A percentile compares a stretch with the other conserved stretches of the same genome.
phyloP scores from a whole-genome alignment of 2,329 filamentous ascomycete genomes.

The Ceratocystis cubensis region DNA sequence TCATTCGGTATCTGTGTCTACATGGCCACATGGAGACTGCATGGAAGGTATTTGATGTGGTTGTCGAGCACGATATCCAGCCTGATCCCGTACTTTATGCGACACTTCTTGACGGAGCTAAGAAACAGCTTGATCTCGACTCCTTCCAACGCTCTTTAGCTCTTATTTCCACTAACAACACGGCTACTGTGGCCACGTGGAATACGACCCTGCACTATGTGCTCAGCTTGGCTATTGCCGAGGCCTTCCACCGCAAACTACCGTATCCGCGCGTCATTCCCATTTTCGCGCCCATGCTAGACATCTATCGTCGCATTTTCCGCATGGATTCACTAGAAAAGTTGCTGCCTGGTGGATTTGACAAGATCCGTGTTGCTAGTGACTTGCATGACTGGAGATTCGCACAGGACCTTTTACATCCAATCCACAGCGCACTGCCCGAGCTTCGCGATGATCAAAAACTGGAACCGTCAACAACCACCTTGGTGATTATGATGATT shows the following conservation, averaged over 20 bases:
- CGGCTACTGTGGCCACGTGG: slow-evolving; percentile 26
- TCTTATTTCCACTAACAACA: slow-evolving; percentile 12
- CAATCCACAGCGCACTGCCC: slow-evolving; percentile 11
- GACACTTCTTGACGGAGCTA: slow-evolving; percentile 59
- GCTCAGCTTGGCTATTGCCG: slow-evolving; percentile 33
- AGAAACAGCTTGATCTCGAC: slow-evolving; percentile 40
- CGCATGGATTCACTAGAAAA: slow-evolving; percentile 34
- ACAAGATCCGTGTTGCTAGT: slow-evolving; percentile 19
- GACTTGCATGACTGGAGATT: slow-evolving; percentile 18
- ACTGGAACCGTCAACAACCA: slow-evolving; percentile 31
- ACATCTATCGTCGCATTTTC: slow-evolving; percentile 39
- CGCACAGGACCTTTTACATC: slow-evolving; percentile 19
- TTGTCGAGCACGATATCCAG: slow-evolving; percentile 45
- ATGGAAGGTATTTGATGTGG: slow-evolving; percentile 51
- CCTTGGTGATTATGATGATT: slow-evolving; percentile 36
- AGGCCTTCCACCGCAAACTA: slow-evolving; percentile 28
- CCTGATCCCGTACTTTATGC: slow-evolving; percentile 56
- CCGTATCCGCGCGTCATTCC: slow-evolving; percentile 29
- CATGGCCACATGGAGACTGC: slow-evolving; percentile 50
- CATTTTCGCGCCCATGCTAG: slow-evolving; percentile 37
- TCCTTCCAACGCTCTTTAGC: slow-evolving; percentile 31
- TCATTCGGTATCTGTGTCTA: slow-evolving; percentile 59
- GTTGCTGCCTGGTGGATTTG: slow-evolving; percentile 25
- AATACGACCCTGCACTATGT: slow-evolving; percentile 38
- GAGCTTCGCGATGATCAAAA: slow-evolving; percentile 17